Conservation (phyloP, 441 rosid species). For the Gossypium aridum region DNA sequence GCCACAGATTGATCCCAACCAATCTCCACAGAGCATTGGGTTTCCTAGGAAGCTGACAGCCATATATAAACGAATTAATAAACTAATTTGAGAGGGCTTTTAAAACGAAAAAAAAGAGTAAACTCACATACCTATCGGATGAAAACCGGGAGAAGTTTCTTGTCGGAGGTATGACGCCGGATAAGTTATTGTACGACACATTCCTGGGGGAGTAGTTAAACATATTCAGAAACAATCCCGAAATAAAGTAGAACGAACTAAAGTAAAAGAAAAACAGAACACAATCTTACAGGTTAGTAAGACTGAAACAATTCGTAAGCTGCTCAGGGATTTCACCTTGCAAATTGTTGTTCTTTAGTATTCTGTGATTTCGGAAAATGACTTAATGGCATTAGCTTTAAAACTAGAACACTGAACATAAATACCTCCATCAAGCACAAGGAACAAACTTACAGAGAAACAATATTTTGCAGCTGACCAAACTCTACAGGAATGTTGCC, state of each 20-base stretch:
- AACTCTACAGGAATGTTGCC: constrained; percentile 71
- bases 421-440: not conserved
- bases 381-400: not conserved
- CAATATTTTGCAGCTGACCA: constrained; percentile 78
- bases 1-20: constrained; percentile 77
- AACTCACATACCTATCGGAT: constrained; percentile 46
- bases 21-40: constrained; percentile 69
- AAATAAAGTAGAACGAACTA: not conserved
- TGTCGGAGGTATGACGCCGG: constrained; percentile 59
- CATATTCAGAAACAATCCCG: not conserved
- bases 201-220: constrained; percentile 38
- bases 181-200: constrained; percentile 76
- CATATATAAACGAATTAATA: not conserved
- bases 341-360: constrained; percentile 66
- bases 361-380: constrained; percentile 28
- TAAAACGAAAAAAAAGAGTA: not conserved
- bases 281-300: constrained; percentile 46
- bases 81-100: not conserved
- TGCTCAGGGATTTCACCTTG: constrained; percentile 77
- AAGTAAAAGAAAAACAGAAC: not conserved
- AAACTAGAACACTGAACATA: not conserved
- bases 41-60: constrained; percentile 68
- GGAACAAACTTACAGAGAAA: constrained; percentile 52
- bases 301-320: constrained; percentile 76
- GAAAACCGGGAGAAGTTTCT: constrained; percentile 65